Conservation (phyloP, 1,284 basidiomycete species). For the Puccinia novopanici region DNA sequence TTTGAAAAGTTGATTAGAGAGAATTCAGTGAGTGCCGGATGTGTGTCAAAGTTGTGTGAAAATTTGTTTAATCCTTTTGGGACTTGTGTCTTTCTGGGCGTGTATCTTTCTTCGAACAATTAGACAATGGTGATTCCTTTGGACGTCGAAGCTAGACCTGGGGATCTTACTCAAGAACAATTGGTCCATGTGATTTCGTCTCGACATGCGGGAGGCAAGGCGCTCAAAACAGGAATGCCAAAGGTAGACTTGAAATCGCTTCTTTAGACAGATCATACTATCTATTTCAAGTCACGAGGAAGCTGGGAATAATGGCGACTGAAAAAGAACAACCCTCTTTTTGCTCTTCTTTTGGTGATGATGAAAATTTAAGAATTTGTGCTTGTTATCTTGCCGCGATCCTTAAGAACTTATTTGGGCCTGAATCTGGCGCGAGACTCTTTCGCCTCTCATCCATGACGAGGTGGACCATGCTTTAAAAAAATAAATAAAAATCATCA, state of each 20-base stretch:
- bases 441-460: constrained; percentile 44
- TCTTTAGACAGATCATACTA: not conserved
- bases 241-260: constrained; percentile 61
- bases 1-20: constrained; percentile 93
- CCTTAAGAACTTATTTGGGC: constrained; percentile 36
- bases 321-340: not conserved
- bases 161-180: constrained; percentile 60
- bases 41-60: too few species aligned
- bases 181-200: constrained; percentile 83
- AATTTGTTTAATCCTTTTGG: too few species aligned
- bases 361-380: constrained; percentile 31
- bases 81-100: too few species aligned
- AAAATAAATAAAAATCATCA: too few species aligned
- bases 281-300: not conserved
- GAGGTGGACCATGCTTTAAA: constrained; percentile 18
- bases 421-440: constrained; percentile 37
- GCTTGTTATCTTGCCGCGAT: constrained; percentile 35
- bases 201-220: constrained; percentile 79
- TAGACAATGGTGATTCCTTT: constrained; percentile 87
- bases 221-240: constrained; percentile 68
- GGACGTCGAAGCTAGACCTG: constrained; percentile 70
- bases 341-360: not conserved
- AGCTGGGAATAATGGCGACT: too few species aligned
- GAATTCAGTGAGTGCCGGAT: constrained; percentile 70
- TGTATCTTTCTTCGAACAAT: not conserved